Percentiles rank a stretch among this genome's conserved stretches.
phyloP scores from a whole-genome alignment of 73 alveolate genomes.

The Paramecium octaurelia region DNA sequence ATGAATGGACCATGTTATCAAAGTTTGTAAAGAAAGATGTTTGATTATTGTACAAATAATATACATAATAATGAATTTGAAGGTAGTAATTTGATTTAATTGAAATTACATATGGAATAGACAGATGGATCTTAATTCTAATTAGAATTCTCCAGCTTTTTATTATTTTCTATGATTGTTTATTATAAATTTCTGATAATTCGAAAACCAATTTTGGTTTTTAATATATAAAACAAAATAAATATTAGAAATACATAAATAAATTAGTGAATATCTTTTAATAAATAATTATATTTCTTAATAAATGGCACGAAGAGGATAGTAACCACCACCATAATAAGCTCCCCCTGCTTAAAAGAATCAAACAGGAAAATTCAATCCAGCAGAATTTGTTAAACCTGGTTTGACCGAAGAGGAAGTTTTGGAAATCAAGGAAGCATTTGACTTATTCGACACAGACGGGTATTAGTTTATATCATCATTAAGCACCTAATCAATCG shows the following conservation, averaged over 20 bases:
- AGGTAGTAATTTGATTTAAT: too few relatives aligned
- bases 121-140: too few relatives aligned
- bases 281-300: not conserved
- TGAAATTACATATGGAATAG: too few relatives aligned
- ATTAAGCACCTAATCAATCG: slow-evolving; percentile 72
- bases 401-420: slow-evolving; percentile 94
- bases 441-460: slow-evolving; percentile 80
- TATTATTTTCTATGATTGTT: too few relatives aligned
- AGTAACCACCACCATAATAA: slow-evolving; percentile 4
- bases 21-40: too few relatives aligned
- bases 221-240: not conserved
- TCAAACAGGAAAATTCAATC: slow-evolving; percentile 11
- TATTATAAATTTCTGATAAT: not conserved
- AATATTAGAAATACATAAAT: not conserved
- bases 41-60: too few relatives aligned
- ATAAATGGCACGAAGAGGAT: slow-evolving; percentile 19
- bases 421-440: slow-evolving; percentile 93
- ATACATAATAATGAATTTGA: too few relatives aligned
- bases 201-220: not conserved
- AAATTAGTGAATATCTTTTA: not conserved
- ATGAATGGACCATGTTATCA: too few relatives aligned
- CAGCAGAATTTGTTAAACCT: slow-evolving; percentile 63
- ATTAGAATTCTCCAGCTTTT: too few relatives aligned
- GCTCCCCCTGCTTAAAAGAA: slow-evolving; percentile 18
- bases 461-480: slow-evolving; percentile 51